Base-by-base conservation (phyloP, 108 stramenopile genomes). In the Nitzschia palea region DNA sequence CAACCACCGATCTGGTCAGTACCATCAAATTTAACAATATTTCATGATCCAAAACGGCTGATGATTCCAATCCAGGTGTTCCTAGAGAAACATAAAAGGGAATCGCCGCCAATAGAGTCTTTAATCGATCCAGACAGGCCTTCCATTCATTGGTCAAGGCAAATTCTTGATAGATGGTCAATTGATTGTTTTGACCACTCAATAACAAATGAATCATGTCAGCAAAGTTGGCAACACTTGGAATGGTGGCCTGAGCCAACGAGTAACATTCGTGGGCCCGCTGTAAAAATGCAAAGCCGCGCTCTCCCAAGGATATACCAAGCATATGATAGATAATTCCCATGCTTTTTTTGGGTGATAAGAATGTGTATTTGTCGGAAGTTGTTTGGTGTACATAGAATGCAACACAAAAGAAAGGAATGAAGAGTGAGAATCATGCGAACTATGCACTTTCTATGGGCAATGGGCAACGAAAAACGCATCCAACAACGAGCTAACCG, bases 81-180 rank as follows among this genome's bases (percentile, higher is more conserved):
- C 18, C 47, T 4, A 48, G n/a, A n/a, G n/a, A 18, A 18, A 4
- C 8, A 18, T 48, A 48, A 20, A 20, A n/a, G 17, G 47, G 47
- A 48, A 48, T 48, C 15, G n/a, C 9, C 47, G 47, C 47, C 8
- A 48, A 18, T 10, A 48, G 8, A 5, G 15, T 4, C 47, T 12
- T 48, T 20, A 48, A 48, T 12, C 15, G 47, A 18, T 48, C 17
- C 15, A 48, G 47, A 4, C 17, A 10, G 17, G 47, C 47, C 9
- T 20, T 10, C 4, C 4, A 8, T 20, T 48, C 15, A 20, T 12
- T 5, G 22, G 15, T 12, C 47, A 48, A 20, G 47, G 47, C 47
- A 48, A 48, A 48, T 20, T 48, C 47, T 20, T 48, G 47, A 48
- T 48, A 48, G 18, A 48, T 48, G 47, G 47, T 18, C 18, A 48